phyloP scores from a whole-genome alignment of 495 filamentous ascomycete genomes.

The Podospora anserina region DNA sequence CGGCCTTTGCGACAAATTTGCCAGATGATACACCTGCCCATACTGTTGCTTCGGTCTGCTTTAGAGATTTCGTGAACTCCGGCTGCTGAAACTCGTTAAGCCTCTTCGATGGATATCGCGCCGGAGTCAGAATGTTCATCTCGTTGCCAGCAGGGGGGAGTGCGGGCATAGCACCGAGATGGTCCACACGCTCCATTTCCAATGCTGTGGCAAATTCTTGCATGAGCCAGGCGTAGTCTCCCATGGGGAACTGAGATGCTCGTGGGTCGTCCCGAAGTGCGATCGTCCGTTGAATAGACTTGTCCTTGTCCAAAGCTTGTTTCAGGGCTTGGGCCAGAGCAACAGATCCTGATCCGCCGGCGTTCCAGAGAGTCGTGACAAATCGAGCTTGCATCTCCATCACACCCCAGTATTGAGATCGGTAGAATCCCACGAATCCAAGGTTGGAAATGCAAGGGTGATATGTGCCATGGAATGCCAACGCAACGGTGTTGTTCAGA shows the following conservation, averaged over 20 bases:
- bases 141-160: conserved; percentile 19
- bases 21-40: conserved; percentile 36
- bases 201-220: conserved; percentile 62
- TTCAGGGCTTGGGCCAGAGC: conserved; percentile 26
- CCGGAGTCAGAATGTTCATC: conserved; percentile 47
- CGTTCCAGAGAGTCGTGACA: conserved; percentile 48
- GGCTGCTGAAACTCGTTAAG: conserved; percentile 19
- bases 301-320: conserved; percentile 37
- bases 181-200: conserved; percentile 36
- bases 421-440: conserved; percentile 83
- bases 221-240: conserved; percentile 76
- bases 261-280: conserved; percentile 40
- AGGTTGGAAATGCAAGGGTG: conserved; percentile 59
- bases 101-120: conserved; percentile 37
- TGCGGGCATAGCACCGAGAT: conserved; percentile 25
- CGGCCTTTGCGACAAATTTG: conserved; percentile 55
- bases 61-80: conserved; percentile 30
- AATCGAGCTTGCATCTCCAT: conserved; percentile 84
- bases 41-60: conserved; percentile 33
- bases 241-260: conserved; percentile 72
- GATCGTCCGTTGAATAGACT: conserved; percentile 44
- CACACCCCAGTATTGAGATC: conserved; percentile 80
- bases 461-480: conserved; percentile 64
- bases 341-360: conserved; percentile 23
- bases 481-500: conserved; percentile 61